Evolutionary conservation across 306 rosid species (phyloP), one percentile per base, ranked within the genome.

Genomic region (Clitoria ternatea): DNA sequence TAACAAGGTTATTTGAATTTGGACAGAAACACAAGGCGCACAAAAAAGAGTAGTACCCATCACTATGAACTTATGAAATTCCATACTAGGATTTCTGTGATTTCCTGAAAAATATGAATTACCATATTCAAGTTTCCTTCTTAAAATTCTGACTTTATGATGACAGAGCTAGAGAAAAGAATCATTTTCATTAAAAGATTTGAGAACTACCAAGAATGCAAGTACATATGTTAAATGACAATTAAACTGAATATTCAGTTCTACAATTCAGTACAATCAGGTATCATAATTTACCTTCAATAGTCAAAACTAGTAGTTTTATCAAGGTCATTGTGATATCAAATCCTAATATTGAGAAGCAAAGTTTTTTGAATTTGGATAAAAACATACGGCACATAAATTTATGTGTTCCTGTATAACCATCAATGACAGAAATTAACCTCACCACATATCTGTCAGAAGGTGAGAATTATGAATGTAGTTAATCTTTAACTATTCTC

Each of bases 1-100:
- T 50, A 63, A 54, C 54, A 27, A 36, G 47, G 14, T 69, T 57
- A 37, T n/a, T n/a, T n/a, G n/a, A n/a, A n/a, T n/a, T n/a, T n/a
- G n/a, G n/a, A n/a, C n/a, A n/a, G n/a, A n/a, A n/a, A n/a, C n/a
- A n/a, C n/a, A n/a, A n/a, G n/a, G n/a, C n/a, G n/a, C n/a, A n/a
- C n/a, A 32, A 35, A 62, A 30, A 23, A 50, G 70, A 50, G 7
- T 15, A 20, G 49, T 22, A 29, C 22, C 30, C 24, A 59, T 39
- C 39, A 48, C 1, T 12, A 15, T 12, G 64, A 36, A 47, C 6
- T 48, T 7, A 57, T 4, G 55, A 50, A 32, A 43, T 33, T 45
- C 35, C 36, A 66, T 56, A 15, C 29, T 19, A 55, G 5, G 17
- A 22, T 59, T 29, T 30, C 14, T 6, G 11, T 29, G 23, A 6